These are phyloP conservation scores for Orbilia oligospora DNA, from an alignment of 2,329 filamentous ascomycete genomes.

Conservation along the genomic window DNA sequence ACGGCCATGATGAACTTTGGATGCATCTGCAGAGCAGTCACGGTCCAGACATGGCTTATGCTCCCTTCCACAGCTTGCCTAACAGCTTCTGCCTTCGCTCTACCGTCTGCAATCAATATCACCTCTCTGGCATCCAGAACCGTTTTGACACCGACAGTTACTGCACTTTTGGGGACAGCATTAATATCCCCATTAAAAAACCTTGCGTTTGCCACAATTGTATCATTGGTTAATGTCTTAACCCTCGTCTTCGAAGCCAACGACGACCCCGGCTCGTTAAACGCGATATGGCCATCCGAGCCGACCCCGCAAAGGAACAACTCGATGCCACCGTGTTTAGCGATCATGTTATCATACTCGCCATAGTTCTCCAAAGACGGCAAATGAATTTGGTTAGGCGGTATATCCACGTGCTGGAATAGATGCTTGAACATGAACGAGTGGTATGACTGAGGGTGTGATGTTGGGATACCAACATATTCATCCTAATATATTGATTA, in stretches of 20 bases:
- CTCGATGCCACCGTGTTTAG: slow-evolving; percentile 81
- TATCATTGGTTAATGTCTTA: slow-evolving; percentile 89
- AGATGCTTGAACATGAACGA: slow-evolving; percentile 95
- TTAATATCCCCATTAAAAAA: slow-evolving; percentile 83
- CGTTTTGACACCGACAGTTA: slow-evolving; percentile 88
- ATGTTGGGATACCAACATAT: slow-evolving; percentile 85
- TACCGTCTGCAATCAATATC: slow-evolving; percentile 84
- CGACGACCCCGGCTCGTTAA: slow-evolving; percentile 89
- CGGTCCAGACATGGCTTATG: slow-evolving; percentile 92
- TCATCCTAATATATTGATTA: slow-evolving; percentile 74
- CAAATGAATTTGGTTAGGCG: slow-evolving; percentile 86
- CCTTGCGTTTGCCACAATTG: slow-evolving; percentile 85
- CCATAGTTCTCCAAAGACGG: slow-evolving; percentile 83
- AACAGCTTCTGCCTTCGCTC: slow-evolving; percentile 83
- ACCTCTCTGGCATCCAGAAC: slow-evolving; percentile 86
- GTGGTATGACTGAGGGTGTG: slow-evolving; percentile 89
- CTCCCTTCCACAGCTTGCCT: slow-evolving; percentile 85
- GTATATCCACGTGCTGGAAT: slow-evolving; percentile 87
- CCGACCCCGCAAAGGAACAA: slow-evolving; percentile 88
- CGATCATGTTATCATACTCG: slow-evolving; percentile 84
- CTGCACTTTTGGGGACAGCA: slow-evolving; percentile 83
- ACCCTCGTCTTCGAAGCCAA: slow-evolving; percentile 83
- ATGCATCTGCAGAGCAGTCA: slow-evolving; percentile 84
- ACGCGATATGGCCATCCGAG: slow-evolving; percentile 88
- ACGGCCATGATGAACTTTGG: slow-evolving; percentile 85